Evolutionary conservation across 768 basidiomycete genomes (phyloP).

Genomic region (Coprinopsis strossmayeri): DNA sequence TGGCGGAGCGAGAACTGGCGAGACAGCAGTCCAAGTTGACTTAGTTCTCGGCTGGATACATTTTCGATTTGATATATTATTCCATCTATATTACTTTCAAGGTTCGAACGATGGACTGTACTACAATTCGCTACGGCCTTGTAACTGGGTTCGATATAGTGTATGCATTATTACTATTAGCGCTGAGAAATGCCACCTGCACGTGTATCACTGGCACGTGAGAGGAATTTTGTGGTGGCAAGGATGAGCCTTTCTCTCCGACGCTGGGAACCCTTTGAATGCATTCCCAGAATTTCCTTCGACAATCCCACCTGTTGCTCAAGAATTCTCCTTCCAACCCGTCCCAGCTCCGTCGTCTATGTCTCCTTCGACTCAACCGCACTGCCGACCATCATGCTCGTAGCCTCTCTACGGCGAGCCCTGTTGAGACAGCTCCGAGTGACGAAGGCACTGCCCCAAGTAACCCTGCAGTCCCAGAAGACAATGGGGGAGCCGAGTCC

Average conservation of each 20-base stretch:
- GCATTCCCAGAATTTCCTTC: conserved; percentile 32
- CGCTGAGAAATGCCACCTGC: too few species aligned
- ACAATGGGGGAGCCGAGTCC: conserved; percentile 4
- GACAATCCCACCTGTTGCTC: conserved; percentile 33
- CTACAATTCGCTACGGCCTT: background rate
- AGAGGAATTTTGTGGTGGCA: too few species aligned
- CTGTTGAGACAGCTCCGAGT: too few species aligned
- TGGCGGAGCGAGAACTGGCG: conserved; percentile 75
- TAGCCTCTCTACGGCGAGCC: too few species aligned
- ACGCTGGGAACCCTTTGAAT: conserved; percentile 18
- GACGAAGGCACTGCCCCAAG: conserved; percentile 13
- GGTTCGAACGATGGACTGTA: conserved; percentile 1
- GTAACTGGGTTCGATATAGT: background rate
- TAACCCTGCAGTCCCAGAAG: conserved; percentile 5
- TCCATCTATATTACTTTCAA: conserved; percentile 9
- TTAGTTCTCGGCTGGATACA: conserved; percentile 11
- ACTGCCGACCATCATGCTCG: conserved; percentile 10
- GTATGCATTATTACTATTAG: too few species aligned
- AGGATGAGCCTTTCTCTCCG: too few species aligned
- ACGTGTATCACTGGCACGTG: background rate
- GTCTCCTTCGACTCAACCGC: conserved; percentile 5
- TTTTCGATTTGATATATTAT: conserved; percentile 9
- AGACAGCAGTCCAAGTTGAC: conserved; percentile 32
- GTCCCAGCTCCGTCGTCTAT: conserved; percentile 4
- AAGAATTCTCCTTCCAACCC: conserved; percentile 17